These are phyloP conservation scores for Wallacemonas sp. DNA, from an alignment of 208 protist species.

Conservation along the genomic window DNA sequence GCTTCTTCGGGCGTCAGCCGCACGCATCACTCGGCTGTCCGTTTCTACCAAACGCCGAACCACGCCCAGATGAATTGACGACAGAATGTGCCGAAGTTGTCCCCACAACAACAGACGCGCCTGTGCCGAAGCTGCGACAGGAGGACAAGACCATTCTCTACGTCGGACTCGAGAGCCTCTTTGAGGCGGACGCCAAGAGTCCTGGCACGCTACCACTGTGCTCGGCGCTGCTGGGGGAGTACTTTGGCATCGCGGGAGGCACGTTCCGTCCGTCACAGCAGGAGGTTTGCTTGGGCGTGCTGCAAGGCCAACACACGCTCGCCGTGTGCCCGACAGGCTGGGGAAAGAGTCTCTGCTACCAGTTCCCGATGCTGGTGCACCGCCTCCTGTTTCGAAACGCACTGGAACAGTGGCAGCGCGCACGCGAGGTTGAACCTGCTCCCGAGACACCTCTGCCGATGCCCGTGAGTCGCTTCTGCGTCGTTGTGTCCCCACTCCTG, in stretches of 20 bases:
- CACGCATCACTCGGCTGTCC: too few relatives aligned
- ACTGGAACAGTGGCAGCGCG: constrained; percentile 37
- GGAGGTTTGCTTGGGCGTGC: constrained; percentile 67
- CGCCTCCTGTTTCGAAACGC: constrained; percentile 62
- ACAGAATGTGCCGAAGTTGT: too few relatives aligned
- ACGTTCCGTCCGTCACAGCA: constrained; percentile 81
- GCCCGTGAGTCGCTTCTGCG: constrained; percentile 52
- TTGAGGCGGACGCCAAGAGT: constrained; percentile 6
- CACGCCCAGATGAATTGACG: too few relatives aligned
- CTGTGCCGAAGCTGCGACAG: not conserved
- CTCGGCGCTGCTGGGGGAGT: constrained; percentile 49
- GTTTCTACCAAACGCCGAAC: too few relatives aligned
- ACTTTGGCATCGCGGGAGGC: constrained; percentile 55
- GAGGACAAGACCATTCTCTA: constrained; percentile 45
- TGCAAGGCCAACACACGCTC: constrained; percentile 77
- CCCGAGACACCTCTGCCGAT: not conserved
- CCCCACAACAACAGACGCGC: too few relatives aligned
- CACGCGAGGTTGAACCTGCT: not conserved
- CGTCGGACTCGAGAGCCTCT: constrained; percentile 31
- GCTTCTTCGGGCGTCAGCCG: constrained; percentile 21
- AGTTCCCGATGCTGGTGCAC: constrained; percentile 92
- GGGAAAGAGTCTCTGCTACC: constrained; percentile 96
- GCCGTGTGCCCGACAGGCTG: constrained; percentile 94
- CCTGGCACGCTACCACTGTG: constrained; percentile 43
- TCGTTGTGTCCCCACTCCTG: constrained; percentile 95